These are phyloP conservation scores for Candida sp. DNA, from an alignment of 1,139 yeast genomes.

Conservation along the genomic window DNA sequence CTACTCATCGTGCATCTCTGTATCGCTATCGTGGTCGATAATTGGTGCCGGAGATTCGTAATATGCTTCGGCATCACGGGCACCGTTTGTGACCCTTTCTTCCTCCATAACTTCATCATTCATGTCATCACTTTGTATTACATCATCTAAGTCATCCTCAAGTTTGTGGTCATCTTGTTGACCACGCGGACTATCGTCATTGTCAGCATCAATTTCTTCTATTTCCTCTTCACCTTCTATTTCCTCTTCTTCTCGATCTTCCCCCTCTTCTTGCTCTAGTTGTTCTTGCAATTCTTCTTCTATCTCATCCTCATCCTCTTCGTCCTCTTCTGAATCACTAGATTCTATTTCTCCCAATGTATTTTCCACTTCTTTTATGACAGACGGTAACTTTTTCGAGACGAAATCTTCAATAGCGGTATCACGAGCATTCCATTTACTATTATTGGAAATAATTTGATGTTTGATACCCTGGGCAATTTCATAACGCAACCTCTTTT, in stretches of 20 bases:
- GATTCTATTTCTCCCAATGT: conserved; percentile 15
- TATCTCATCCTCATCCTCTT: conserved; percentile 11
- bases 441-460: conserved; percentile 28
- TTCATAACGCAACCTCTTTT: conserved; percentile 34
- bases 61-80: neutral
- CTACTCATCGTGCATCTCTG: conserved; percentile 11
- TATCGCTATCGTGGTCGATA: conserved; percentile 10
- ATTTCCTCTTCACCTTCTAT: conserved; percentile 8
- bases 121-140: conserved; percentile 2
- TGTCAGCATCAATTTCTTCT: conserved; percentile 3
- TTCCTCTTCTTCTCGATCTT: conserved; percentile 8
- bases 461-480: conserved; percentile 28
- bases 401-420: conserved; percentile 36
- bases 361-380: conserved; percentile 26
- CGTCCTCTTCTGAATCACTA: conserved; percentile 15
- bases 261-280: conserved; percentile 6
- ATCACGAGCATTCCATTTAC: conserved; percentile 41
- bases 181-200: conserved; percentile 9
- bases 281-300: conserved; percentile 11
- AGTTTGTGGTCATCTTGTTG: conserved; percentile 9
- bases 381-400: conserved; percentile 23
- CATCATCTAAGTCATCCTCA: conserved; percentile 9
- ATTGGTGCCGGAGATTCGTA: conserved; percentile 5
- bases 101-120: conserved; percentile 7
- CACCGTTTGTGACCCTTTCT: conserved; percentile 1